Evolutionary conservation across 768 basidiomycete genomes (phyloP).

Genomic region (Pulveroboletus sp.): DNA sequence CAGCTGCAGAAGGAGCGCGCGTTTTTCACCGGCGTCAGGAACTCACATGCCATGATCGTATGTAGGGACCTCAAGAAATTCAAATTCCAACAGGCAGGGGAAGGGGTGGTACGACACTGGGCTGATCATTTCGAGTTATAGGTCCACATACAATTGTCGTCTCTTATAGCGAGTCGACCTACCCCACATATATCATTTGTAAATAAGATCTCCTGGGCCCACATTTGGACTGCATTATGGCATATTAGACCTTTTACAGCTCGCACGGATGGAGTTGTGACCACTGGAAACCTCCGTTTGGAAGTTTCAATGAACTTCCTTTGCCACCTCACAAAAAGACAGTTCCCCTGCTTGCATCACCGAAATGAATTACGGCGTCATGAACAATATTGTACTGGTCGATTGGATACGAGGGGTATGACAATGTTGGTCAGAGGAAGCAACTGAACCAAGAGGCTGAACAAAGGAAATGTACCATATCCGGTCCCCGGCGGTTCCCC

Average conservation of each 20-base stretch:
- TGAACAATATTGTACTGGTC: conserved; percentile 10
- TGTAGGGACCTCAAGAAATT: conserved; percentile 64
- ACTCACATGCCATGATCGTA: conserved; percentile 71
- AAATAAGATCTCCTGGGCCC: too few relatives aligned
- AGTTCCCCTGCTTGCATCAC: background rate
- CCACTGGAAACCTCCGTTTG: background rate
- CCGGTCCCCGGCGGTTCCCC: too few relatives aligned
- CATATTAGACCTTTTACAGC: too few relatives aligned
- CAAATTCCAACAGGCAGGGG: conserved; percentile 53
- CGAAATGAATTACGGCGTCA: background rate
- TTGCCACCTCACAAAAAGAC: conserved; percentile 9
- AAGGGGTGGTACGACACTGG: conserved; percentile 69
- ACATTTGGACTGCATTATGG: too few relatives aligned
- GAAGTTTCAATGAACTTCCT: too few relatives aligned
- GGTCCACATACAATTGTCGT: too few relatives aligned
- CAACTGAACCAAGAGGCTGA: background rate
- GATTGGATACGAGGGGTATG: conserved; percentile 5
- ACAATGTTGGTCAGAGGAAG: background rate
- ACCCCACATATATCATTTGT: too few relatives aligned
- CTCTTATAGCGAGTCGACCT: too few relatives aligned
- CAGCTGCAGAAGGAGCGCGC: conserved; percentile 64
- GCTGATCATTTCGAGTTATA: conserved; percentile 55
- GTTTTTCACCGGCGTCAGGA: conserved; percentile 55
- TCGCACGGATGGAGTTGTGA: background rate
- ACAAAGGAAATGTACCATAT: too few relatives aligned